These are phyloP conservation scores for Apiotrichum sp. DNA, from an alignment of 1,284 basidiomycete species.

Conservation along the genomic window DNA sequence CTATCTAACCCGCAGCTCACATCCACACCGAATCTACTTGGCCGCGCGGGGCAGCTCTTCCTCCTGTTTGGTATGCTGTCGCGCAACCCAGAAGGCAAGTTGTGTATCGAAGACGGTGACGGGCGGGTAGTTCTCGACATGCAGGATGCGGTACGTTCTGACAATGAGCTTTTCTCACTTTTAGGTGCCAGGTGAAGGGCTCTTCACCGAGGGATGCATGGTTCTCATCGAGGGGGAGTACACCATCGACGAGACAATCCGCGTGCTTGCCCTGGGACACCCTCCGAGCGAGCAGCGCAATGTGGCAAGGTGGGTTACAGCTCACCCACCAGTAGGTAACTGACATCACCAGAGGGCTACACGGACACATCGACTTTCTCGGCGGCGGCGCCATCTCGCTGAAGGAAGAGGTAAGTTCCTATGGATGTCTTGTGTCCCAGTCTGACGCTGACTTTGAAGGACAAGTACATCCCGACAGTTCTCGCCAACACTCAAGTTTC, in stretches of 20 bases:
- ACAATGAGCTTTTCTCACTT: not conserved
- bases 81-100: slow-evolving; percentile 78
- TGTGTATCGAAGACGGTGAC: slow-evolving; percentile 91
- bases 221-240: slow-evolving; percentile 95
- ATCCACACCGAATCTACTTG: slow-evolving; percentile 92
- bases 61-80: slow-evolving; percentile 88
- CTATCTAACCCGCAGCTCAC: slow-evolving; percentile 58
- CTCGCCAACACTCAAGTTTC: slow-evolving; percentile 57
- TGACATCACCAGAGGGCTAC: slow-evolving; percentile 60
- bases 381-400: slow-evolving; percentile 85
- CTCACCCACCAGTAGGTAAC: not conserved
- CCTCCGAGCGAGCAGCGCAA: slow-evolving; percentile 88
- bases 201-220: slow-evolving; percentile 95
- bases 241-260: slow-evolving; percentile 79
- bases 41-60: slow-evolving; percentile 83
- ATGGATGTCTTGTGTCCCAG: not conserved
- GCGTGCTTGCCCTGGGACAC: slow-evolving; percentile 91
- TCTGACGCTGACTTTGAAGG: slow-evolving; percentile 19
- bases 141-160: slow-evolving; percentile 64
- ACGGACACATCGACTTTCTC: slow-evolving; percentile 90
- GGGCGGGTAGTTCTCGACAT: slow-evolving; percentile 86
- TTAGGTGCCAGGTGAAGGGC: slow-evolving; percentile 87
- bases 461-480: slow-evolving; percentile 42
- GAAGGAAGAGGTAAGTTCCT: slow-evolving; percentile 72
- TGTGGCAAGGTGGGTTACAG: slow-evolving; percentile 59